Base-by-base conservation (phyloP, 1,284 basidiomycete genomes). In the Peniophora sp. region DNA sequence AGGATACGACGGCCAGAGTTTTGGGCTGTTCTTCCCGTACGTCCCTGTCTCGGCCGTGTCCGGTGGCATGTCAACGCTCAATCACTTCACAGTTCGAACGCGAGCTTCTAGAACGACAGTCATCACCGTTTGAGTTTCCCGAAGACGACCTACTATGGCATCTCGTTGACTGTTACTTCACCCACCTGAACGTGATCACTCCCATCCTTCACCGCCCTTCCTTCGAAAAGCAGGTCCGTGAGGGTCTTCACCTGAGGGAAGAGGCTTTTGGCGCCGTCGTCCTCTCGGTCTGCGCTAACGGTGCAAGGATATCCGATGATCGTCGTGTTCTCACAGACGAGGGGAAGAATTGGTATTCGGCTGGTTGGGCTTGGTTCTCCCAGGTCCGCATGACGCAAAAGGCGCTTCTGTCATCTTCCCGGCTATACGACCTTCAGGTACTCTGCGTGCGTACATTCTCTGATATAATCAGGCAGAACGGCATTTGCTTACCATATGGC, bases 151-250 rank as follows among this genome's bases (percentile, higher is more conserved):
- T 94, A 11, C 73, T 83, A 14, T 55, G 60, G 1, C 59, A 58
- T 1, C 75, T 94, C 22, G 72, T 92, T 54, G 76, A 85, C 24
- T 68, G 79, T 10, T 92, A 86, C 62, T 94, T 93, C 60, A 57
- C 58, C 1, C 61, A 78, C 46, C 63, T 79, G 55, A 88, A 92
- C 61, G 59, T 64, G 2, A 74, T 80, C 56, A 66, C 79, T 27
- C 88, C 89, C 3, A 68, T 94, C n/a, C 68, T 95, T 2, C 91
- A 94, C 62, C 78, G 81, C 0, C 80, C 81, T 3, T 81, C 81
- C 23, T 91, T 94, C 57, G 77, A 86, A 54, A 67, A 69, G 22
- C 71, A 75, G 42, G 68, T 87, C 43, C 62, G 64, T n/a, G 72
- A 78, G 12, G 74, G 76, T 3, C 61, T 83, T 17, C 82, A 90